A percentile compares a stretch with the other conserved stretches of the same genome.
Conservation (phyloP, 1,284 basidiomycete species). For the Apiotrichum porosum region DNA sequence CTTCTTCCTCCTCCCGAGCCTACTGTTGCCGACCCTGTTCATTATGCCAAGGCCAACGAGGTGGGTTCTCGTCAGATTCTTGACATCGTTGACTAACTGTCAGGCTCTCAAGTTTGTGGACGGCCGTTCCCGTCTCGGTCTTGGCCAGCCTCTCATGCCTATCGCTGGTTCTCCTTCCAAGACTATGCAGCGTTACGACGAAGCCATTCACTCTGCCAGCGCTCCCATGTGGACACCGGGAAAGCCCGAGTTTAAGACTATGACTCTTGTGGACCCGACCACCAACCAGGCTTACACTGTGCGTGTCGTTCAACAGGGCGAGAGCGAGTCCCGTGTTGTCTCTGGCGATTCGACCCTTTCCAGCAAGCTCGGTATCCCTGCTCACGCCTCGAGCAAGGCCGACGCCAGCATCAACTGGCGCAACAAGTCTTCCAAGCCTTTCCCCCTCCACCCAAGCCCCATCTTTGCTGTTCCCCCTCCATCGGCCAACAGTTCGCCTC, state of each 20-base stretch:
- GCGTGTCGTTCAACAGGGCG: neutral
- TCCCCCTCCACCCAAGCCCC: neutral
- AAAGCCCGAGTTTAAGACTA: neutral
- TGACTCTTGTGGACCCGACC: conserved; percentile 14
- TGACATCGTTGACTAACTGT: neutral
- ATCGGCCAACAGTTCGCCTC: neutral
- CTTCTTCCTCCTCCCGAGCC: neutral
- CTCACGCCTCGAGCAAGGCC: conserved; percentile 27
- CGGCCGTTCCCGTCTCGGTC: conserved; percentile 11
- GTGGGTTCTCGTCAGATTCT: no score
- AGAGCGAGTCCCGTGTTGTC: neutral
- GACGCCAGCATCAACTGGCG: conserved; percentile 42
- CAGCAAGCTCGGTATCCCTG: conserved; percentile 1
- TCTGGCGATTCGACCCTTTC: neutral
- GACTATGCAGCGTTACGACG: neutral
- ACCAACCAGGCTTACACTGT: conserved; percentile 14
- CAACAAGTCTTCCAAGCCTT: conserved; percentile 6
- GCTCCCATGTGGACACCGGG: neutral
- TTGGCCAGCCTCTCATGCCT: conserved; percentile 15
- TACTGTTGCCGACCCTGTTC: no score
- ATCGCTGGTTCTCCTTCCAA: conserved; percentile 1
- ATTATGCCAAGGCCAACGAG: no score
- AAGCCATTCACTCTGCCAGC: conserved; percentile 14
- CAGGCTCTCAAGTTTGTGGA: neutral
- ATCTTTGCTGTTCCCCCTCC: neutral